Conservation (phyloP, 176 grass and related monocot genomes). For the Eleusine coracana region DNA sequence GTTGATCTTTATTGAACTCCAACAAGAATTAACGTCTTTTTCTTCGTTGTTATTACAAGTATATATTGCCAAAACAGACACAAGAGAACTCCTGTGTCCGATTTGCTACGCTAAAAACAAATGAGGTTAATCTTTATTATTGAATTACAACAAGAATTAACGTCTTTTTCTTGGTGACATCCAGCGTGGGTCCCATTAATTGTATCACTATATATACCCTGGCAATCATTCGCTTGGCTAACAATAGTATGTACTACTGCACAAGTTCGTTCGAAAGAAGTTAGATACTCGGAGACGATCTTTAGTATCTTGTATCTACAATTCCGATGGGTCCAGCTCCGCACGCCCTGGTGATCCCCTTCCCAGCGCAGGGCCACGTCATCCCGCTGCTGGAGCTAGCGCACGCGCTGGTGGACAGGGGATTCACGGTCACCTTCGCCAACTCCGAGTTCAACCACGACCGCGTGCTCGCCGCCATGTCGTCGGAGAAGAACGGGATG, state of each 20-base stretch:
- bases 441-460: slow-evolving; percentile 67
- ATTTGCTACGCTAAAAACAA: background rate
- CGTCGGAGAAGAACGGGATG: background rate
- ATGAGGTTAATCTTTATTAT: background rate
- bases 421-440: slow-evolving; percentile 62
- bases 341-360: slow-evolving; percentile 55
- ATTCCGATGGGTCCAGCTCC: background rate
- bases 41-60: background rate
- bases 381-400: slow-evolving; percentile 61
- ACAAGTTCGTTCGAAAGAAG: no score
- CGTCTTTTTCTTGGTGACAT: background rate
- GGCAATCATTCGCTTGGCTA: background rate
- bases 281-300: no score
- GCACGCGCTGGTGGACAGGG: slow-evolving; percentile 44
- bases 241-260: background rate
- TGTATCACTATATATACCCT: background rate
- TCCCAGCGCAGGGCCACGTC: slow-evolving; percentile 69
- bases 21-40: background rate
- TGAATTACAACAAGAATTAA: background rate
- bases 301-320: background rate
- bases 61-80: background rate
- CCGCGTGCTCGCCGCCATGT: slow-evolving; percentile 39
- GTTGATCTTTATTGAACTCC: background rate
- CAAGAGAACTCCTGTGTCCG: background rate
- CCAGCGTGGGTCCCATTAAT: background rate